Conservation (phyloP, 768 basidiomycete genomes). For the Clitopilus passeckerianus region DNA sequence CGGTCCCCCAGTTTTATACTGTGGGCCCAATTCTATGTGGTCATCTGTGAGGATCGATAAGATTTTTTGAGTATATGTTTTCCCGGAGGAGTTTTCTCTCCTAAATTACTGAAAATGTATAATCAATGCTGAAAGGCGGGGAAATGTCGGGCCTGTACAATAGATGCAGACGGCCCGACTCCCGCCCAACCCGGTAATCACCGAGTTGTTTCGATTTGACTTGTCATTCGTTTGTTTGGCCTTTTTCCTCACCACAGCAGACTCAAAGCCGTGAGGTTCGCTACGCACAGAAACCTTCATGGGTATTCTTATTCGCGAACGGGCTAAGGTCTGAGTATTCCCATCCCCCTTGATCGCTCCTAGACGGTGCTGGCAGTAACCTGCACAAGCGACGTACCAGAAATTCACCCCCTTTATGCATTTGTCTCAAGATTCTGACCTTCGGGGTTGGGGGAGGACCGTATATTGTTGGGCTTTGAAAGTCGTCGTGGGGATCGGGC, state of each 20-base stretch:
- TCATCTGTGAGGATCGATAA: constrained; percentile 9
- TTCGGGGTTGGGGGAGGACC: constrained; percentile 28
- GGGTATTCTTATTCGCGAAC: constrained; percentile 45
- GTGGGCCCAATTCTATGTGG: constrained; percentile 1
- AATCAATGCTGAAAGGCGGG: not conserved
- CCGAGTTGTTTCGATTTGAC: not conserved
- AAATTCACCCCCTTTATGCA: constrained; percentile 36
- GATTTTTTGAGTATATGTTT: constrained; percentile 10
- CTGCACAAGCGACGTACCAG: constrained; percentile 61
- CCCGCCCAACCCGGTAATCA: not conserved
- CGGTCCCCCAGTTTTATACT: not conserved
- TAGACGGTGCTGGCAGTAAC: constrained; percentile 58
- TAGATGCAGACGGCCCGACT: not conserved
- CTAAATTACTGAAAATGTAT: not conserved
- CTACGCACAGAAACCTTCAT: constrained; percentile 35
- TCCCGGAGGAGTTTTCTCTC: constrained; percentile 3
- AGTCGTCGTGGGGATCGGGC: constrained; percentile 56
- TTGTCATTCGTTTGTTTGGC: not conserved
- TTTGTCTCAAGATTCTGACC: constrained; percentile 36
- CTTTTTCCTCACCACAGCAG: constrained; percentile 17
- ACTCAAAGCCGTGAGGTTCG: constrained; percentile 69
- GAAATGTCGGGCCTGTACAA: not conserved
- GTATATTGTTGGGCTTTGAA: constrained; percentile 38
- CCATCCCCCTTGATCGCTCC: constrained; percentile 58
- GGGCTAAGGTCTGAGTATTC: constrained; percentile 82